Conservation (phyloP, 2,329 filamentous ascomycete genomes). For the Aureobasidium pullulans region DNA sequence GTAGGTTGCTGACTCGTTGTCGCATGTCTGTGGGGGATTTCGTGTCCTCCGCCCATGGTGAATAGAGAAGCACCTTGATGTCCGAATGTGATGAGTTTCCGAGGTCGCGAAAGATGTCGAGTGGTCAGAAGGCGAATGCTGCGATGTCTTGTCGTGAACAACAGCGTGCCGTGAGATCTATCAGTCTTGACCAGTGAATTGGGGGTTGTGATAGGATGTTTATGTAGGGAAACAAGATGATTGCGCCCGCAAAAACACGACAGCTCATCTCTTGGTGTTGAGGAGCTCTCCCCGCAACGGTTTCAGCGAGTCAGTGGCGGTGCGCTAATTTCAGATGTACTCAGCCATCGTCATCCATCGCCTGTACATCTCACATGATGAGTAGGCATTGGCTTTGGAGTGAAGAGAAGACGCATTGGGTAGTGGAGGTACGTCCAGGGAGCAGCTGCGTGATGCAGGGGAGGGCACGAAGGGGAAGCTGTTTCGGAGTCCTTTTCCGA, state of each 20-base stretch:
- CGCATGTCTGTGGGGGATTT: background rate
- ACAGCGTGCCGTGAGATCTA: background rate
- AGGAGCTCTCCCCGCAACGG: slow-evolving; percentile 5
- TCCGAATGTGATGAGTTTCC: background rate
- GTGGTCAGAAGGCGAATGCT: background rate
- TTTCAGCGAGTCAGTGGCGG: slow-evolving; percentile 9
- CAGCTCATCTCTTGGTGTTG: background rate
- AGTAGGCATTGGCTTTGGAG: no score
- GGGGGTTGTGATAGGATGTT: background rate
- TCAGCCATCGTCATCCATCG: background rate
- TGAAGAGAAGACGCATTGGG: background rate
- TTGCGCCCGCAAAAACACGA: background rate
- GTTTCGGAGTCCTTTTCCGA: no score
- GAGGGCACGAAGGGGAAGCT: no score
- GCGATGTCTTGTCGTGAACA: no score
- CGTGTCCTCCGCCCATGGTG: slow-evolving; percentile 8
- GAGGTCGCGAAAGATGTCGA: background rate
- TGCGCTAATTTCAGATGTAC: background rate
- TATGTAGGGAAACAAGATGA: background rate
- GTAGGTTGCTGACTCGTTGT: background rate
- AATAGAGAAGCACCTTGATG: slow-evolving; percentile 1
- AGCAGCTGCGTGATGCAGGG: no score
- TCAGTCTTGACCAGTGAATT: background rate
- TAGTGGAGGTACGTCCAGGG: no score
- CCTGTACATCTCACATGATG: background rate